Conservation (phyloP, 129 eudicot genomes). For the Flaveria bidentis region DNA sequence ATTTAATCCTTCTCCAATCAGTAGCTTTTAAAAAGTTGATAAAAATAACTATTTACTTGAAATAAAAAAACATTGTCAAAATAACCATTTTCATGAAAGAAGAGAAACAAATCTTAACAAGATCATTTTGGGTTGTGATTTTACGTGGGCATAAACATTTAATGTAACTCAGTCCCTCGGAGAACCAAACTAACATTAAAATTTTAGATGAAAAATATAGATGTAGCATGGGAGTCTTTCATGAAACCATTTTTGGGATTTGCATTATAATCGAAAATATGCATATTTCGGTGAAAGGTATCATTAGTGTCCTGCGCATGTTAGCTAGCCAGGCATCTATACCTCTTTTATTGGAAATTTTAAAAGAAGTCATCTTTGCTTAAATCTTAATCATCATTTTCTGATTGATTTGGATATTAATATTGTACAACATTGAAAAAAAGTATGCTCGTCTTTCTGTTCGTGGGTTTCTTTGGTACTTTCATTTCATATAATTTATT, state of each 20-base stretch:
- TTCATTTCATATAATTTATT: no score
- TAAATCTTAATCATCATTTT: slow-evolving; percentile 15
- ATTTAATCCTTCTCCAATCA: neutral
- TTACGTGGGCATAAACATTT: slow-evolving; percentile 20
- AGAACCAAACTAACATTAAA: neutral
- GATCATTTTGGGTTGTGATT: slow-evolving; percentile 18
- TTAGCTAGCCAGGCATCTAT: slow-evolving; percentile 30
- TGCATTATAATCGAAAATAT: slow-evolving; percentile 34
- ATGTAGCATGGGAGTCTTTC: slow-evolving; percentile 15
- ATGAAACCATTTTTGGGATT: slow-evolving; percentile 27
- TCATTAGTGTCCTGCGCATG: slow-evolving; percentile 26
- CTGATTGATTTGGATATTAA: slow-evolving; percentile 30
- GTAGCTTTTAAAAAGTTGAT: neutral
- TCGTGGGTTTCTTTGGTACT: no score
- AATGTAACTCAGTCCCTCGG: neutral
- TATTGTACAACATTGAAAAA: slow-evolving; percentile 8
- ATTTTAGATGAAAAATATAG: slow-evolving; percentile 8
- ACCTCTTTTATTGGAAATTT: slow-evolving; percentile 31
- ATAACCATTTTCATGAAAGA: neutral
- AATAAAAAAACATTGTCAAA: neutral
- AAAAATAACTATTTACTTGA: neutral
- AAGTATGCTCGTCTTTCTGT: slow-evolving; percentile 8
- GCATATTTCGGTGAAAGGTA: slow-evolving; percentile 33
- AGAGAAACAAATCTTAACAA: neutral
- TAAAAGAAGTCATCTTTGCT: neutral